phyloP scores from a whole-genome alignment of 73 alveolate species.

The Tetrahymena thermophila region DNA sequence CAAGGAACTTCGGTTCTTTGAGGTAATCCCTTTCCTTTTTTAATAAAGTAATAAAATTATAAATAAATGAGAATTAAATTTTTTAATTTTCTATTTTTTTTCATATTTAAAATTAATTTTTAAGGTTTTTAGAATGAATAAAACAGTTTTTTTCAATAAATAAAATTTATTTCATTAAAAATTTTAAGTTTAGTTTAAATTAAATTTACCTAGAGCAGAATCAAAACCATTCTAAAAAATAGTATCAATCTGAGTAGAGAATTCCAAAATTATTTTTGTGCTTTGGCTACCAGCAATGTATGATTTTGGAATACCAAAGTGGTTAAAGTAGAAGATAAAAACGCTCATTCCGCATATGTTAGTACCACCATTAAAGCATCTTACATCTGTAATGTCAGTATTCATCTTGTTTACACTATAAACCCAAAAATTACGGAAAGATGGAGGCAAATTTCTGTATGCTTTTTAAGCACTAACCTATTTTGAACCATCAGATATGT shows the following conservation, averaged over 20 bases:
- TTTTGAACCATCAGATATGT: not conserved
- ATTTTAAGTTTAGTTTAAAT: not conserved
- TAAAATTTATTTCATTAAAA: not conserved
- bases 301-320: not conserved
- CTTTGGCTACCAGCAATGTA: not conserved
- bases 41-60: not conserved
- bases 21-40: constrained; percentile 16
- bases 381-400: not conserved
- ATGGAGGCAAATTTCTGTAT: constrained; percentile 10
- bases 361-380: not conserved
- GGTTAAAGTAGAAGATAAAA: constrained; percentile 10
- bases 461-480: not conserved
- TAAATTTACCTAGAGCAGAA: constrained; percentile 1
- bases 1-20: constrained; percentile 30
- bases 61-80: too few relatives aligned
- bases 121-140: too few relatives aligned
- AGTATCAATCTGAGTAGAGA: not conserved
- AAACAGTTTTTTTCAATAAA: too few relatives aligned
- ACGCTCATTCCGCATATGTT: constrained; percentile 18
- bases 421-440: constrained; percentile 30
- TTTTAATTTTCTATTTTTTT: too few relatives aligned
- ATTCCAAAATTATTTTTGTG: not conserved
- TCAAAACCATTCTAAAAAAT: constrained; percentile 27
- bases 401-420: constrained; percentile 22
- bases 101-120: too few relatives aligned